Base-by-base conservation (phyloP, 495 filamentous ascomycete genomes). In the Tuber umbilicatum region DNA sequence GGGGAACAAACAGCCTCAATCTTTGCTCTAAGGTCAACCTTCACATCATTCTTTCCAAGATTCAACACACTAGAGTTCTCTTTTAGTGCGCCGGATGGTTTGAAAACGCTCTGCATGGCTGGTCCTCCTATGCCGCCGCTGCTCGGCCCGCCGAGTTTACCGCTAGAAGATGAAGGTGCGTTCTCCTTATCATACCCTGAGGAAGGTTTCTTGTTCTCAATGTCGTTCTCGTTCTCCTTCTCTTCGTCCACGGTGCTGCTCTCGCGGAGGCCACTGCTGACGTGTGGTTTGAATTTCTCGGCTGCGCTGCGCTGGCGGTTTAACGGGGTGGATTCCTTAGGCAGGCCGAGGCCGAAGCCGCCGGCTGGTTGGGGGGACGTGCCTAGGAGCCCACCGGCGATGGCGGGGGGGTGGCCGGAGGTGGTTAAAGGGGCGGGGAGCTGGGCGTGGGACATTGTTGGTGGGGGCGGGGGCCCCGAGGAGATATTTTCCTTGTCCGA, bases 401-500 rank as follows among this genome's bases (percentile, higher is more conserved):
- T 68, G 37, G 69, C 60, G 19, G 76, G 79, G 3, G 76, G 71
- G 60, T 71, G 73, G 7, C 77, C 64, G 9, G 81, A 74, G n/a
- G 70, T 55, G 5, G 80, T 75, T 68, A 78, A 72, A 27, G 79
- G 79, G 31, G 77, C 67, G 21, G 81, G 81, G 17, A 82, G 81
- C 12, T 75, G 72, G 40, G 81, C 81, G 31, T 82, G 81, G 37
- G 81, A 82, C 75, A 82, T 79, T 37, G 73, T 78, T 3, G 81
- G 80, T n/a, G 80, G 80, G 19, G 81, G 80, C 40, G 81, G 81
- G 31, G 81, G 81, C 21, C 77, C 77, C 2, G 70, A 50, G 39
- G 74, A 75, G 50, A 75, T 81, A 68, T 81, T 81, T 45, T 82
- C 80, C 74, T 81, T 82, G 73, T 81, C 80, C 38, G 70, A 76